These are phyloP conservation scores for Leucocoprinus leucothites DNA, from an alignment of 768 basidiomycete genomes.

Conservation along the genomic window DNA sequence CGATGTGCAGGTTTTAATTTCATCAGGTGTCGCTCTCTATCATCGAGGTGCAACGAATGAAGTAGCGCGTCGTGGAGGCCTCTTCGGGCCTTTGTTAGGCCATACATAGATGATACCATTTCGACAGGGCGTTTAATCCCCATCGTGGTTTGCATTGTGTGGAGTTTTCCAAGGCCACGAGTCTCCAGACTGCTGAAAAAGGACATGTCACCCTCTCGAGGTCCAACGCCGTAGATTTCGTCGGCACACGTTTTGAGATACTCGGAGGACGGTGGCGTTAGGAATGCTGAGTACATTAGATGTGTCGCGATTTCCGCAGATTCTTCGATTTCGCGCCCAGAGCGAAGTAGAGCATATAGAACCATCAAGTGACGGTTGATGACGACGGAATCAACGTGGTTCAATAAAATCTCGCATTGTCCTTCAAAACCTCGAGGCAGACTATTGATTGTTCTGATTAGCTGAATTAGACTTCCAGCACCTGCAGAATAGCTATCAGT, in stretches of 20 bases:
- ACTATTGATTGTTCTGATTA: constrained; percentile 33
- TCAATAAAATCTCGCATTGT: constrained; percentile 36
- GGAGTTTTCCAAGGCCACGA: constrained; percentile 31
- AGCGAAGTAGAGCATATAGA: constrained; percentile 32
- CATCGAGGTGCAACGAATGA: constrained; percentile 36
- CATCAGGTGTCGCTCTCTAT: constrained; percentile 36
- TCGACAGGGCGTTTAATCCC: constrained; percentile 35
- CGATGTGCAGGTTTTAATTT: constrained; percentile 40
- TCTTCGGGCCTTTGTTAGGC: constrained; percentile 24
- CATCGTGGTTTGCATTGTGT: constrained; percentile 34
- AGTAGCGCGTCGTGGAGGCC: constrained; percentile 27
- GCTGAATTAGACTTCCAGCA: constrained; percentile 24
- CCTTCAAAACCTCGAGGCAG: constrained; percentile 34
- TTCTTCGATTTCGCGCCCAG: constrained; percentile 38
- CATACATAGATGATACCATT: constrained; percentile 32
- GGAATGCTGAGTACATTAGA: constrained; percentile 38
- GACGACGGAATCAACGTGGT: constrained; percentile 32
- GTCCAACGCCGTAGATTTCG: constrained; percentile 30
- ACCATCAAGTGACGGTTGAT: constrained; percentile 39
- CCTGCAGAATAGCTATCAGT: constrained; percentile 27
- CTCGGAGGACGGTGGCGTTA: constrained; percentile 30
- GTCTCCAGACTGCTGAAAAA: constrained; percentile 32
- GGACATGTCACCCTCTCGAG: constrained; percentile 31
- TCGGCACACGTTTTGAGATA: constrained; percentile 34
- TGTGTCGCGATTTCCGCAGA: constrained; percentile 39